Conservation (phyloP, 164 flowering plant species). For the Liriodendron chinense region DNA sequence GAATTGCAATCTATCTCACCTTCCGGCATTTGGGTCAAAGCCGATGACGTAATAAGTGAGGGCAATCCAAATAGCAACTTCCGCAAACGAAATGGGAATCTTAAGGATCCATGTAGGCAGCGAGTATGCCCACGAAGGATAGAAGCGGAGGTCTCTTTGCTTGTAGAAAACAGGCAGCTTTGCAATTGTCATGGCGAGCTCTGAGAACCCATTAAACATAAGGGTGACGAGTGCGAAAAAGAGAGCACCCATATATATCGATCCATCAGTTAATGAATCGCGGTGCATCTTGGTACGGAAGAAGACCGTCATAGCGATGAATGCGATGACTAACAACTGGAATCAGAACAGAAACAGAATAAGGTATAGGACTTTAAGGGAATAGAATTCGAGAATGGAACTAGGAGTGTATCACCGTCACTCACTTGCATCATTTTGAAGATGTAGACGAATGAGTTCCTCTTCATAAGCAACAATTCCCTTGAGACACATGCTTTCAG, state of each 20-base stretch:
- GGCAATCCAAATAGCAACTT: slow-evolving; percentile 10
- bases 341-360: background rate
- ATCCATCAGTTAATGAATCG: slow-evolving; percentile 32
- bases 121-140: slow-evolving; percentile 35
- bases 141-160: slow-evolving; percentile 54
- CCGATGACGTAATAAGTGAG: slow-evolving; percentile 20
- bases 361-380: background rate
- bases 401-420: background rate
- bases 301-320: slow-evolving; percentile 28
- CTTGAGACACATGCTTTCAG: slow-evolving; percentile 37
- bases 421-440: slow-evolving; percentile 38
- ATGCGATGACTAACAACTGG: slow-evolving; percentile 32
- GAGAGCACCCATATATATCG: slow-evolving; percentile 39
- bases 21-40: slow-evolving; percentile 32
- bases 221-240: slow-evolving; percentile 23
- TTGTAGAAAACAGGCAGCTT: slow-evolving; percentile 61
- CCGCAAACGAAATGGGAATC: slow-evolving; percentile 16
- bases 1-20: slow-evolving; percentile 15
- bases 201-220: slow-evolving; percentile 42
- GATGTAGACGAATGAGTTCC: slow-evolving; percentile 37
- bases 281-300: slow-evolving; percentile 26
- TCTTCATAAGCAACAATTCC: slow-evolving; percentile 42
- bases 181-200: slow-evolving; percentile 35
- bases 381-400: background rate
- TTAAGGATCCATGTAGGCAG: slow-evolving; percentile 19